Evolutionary conservation across 345 rosid species (phyloP).

Genomic region (Firmiana major): DNA sequence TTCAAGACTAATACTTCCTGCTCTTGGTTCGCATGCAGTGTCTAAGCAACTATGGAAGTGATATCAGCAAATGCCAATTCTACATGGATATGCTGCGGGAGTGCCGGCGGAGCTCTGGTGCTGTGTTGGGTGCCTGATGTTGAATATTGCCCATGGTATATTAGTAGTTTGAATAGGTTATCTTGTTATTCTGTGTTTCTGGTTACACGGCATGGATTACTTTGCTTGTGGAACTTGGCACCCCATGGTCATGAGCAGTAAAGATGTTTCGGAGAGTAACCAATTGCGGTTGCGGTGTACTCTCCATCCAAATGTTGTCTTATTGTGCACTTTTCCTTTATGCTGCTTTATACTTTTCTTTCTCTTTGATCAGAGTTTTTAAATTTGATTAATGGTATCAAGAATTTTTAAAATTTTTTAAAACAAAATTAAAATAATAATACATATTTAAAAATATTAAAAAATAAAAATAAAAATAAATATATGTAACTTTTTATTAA

Average conservation of each 20-base stretch:
- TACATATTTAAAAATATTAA: too few relatives aligned
- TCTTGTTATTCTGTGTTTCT: not conserved
- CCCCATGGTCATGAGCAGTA: too few relatives aligned
- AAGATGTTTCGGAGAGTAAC: too few relatives aligned
- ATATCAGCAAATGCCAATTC: constrained; percentile 50
- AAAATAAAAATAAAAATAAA: too few relatives aligned
- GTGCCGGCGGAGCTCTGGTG: constrained; percentile 31
- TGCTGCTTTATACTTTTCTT: not conserved
- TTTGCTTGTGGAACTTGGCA: too few relatives aligned
- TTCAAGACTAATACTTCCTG: not conserved
- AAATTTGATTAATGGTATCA: too few relatives aligned
- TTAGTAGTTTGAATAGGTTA: not conserved
- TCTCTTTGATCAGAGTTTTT: too few relatives aligned
- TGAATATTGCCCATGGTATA: not conserved
- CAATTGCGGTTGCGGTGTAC: too few relatives aligned
- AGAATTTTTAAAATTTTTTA: too few relatives aligned
- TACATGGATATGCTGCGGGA: constrained; percentile 49
- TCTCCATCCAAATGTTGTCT: not conserved
- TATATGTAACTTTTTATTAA: too few relatives aligned
- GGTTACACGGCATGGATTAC: too few relatives aligned
- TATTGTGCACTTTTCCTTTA: not conserved
- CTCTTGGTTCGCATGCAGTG: constrained; percentile 27
- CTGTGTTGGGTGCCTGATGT: constrained; percentile 18
- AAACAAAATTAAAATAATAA: too few relatives aligned
- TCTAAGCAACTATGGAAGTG: constrained; percentile 32